A percentile compares a stretch with the other conserved stretches of the same genome.
These are phyloP conservation scores for Lipomyces spencermartinsiae DNA, from an alignment of 805 yeast genomes.

Conservation along the genomic window DNA sequence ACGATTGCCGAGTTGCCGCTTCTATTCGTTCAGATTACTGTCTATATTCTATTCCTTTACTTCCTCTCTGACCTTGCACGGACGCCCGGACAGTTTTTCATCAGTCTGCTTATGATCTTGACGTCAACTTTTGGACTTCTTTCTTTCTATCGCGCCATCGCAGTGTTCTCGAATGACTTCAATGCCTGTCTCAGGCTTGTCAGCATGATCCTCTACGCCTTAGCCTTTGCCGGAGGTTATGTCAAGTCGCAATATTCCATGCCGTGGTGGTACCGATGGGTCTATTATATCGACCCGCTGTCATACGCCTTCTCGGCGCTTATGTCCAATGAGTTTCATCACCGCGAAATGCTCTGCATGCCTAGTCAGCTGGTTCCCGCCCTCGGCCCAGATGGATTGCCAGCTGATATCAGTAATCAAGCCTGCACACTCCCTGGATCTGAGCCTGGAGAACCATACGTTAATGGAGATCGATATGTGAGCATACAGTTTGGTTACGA, in stretches of 20 bases:
- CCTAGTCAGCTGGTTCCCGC: slow-evolving; percentile 55
- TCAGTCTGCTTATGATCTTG: slow-evolving; percentile 52
- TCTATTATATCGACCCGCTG: slow-evolving; percentile 62
- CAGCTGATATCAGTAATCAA: slow-evolving; percentile 49
- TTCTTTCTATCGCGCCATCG: slow-evolving; percentile 54
- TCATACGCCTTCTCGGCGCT: slow-evolving; percentile 66
- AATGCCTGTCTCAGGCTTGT: slow-evolving; percentile 55
- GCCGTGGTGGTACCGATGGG: slow-evolving; percentile 76
- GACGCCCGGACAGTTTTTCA: slow-evolving; percentile 60
- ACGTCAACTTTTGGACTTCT: slow-evolving; percentile 59
- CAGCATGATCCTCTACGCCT: slow-evolving; percentile 49
- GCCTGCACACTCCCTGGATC: slow-evolving; percentile 71
- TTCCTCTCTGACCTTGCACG: slow-evolving; percentile 61
- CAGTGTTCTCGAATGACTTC: slow-evolving; percentile 42
- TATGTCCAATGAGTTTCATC: slow-evolving; percentile 68
- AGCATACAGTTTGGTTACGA: slow-evolving; percentile 55
- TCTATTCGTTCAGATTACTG: slow-evolving; percentile 52
- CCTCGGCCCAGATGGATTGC: slow-evolving; percentile 60
- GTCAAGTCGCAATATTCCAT: slow-evolving; percentile 59
- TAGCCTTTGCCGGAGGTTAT: slow-evolving; percentile 55
- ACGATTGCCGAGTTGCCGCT: slow-evolving; percentile 65
- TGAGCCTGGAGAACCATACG: slow-evolving; percentile 55
- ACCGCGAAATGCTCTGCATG: slow-evolving; percentile 60
- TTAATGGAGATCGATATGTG: slow-evolving; percentile 67
- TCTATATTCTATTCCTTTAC: slow-evolving; percentile 58